A percentile compares a stretch with the other conserved stretches of the same genome.
Conservation (phyloP, 345 rosid genomes). For the Noccaea caerulescens region DNA sequence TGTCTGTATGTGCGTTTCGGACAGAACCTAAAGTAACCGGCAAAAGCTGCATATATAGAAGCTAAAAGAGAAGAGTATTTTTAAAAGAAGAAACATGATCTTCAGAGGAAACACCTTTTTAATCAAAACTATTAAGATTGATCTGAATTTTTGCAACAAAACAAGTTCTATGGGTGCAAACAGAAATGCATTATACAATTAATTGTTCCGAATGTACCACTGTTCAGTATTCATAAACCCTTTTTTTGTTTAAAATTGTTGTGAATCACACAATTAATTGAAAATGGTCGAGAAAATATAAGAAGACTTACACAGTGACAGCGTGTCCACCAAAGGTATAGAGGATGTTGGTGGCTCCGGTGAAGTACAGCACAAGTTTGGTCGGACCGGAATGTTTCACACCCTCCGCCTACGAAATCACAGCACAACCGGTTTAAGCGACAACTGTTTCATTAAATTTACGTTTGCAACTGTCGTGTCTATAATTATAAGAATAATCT, state of each 20-base stretch:
- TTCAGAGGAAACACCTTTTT: constrained; percentile 1
- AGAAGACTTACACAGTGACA: constrained; percentile 84
- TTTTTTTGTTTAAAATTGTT: not conserved
- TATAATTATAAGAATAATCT: no score
- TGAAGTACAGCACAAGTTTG: constrained; percentile 84
- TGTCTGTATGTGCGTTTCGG: constrained; percentile 35
- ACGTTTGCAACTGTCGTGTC: no score
- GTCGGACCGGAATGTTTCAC: constrained; percentile 80
- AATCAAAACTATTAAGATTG: not conserved
- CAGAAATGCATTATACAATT: not conserved
- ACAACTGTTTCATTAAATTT: not conserved
- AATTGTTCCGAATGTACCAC: not conserved
- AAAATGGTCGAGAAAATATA: not conserved
- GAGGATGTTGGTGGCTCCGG: constrained; percentile 98
- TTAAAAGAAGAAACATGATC: constrained; percentile 18
- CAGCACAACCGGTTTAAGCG: not conserved
- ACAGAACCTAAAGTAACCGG: constrained; percentile 39
- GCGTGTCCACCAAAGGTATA: constrained; percentile 99
- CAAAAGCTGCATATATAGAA: constrained; percentile 41
- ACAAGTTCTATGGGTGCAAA: not conserved
- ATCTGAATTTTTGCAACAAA: not conserved
- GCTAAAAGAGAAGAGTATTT: constrained; percentile 15
- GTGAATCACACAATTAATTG: not conserved
- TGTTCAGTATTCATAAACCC: not conserved
- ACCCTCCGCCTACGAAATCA: constrained; percentile 54